Percentiles rank a stretch among this genome's conserved stretches.
Evolutionary conservation across 2,329 filamentous ascomycete species (phyloP).

Genomic region (Penicillium sp.): DNA sequence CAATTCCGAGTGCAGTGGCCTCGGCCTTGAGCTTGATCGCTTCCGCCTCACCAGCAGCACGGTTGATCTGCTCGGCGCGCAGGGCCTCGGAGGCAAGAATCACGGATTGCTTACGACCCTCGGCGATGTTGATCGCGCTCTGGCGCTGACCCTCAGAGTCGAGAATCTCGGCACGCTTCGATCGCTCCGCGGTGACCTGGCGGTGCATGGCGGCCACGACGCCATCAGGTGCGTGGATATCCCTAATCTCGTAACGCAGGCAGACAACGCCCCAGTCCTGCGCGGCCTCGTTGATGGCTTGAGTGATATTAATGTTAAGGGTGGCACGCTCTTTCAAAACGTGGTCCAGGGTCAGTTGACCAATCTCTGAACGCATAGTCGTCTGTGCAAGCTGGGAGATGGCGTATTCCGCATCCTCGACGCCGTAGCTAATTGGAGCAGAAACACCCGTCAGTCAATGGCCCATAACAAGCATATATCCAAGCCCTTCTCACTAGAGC

Average conservation of each 20-base stretch:
- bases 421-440: conserved; percentile 74
- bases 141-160: conserved; percentile 97
- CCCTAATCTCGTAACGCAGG: conserved; percentile 94
- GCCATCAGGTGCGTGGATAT: conserved; percentile 92
- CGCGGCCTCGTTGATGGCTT: conserved; percentile 96
- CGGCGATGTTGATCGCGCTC: conserved; percentile 97
- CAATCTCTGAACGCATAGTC: conserved; percentile 98
- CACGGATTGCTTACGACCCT: conserved; percentile 95
- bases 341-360: conserved; percentile 93
- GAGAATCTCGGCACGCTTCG: conserved; percentile 95
- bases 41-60: conserved; percentile 89
- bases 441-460: background rate
- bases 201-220: conserved; percentile 98
- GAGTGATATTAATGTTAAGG: conserved; percentile 97
- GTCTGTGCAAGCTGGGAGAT: conserved; percentile 98
- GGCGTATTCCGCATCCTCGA: conserved; percentile 98
- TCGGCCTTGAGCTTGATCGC: conserved; percentile 85
- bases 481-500: background rate
- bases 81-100: conserved; percentile 94
- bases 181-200: conserved; percentile 95
- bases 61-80: conserved; percentile 89
- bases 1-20: conserved; percentile 87
- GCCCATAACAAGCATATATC: background rate
- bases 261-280: conserved; percentile 97
- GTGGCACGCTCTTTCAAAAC: conserved; percentile 96